Evolutionary conservation across 768 basidiomycete genomes (phyloP), one percentile per base, ranked within the genome.

Genomic region (Dioszegia crocea): DNA sequence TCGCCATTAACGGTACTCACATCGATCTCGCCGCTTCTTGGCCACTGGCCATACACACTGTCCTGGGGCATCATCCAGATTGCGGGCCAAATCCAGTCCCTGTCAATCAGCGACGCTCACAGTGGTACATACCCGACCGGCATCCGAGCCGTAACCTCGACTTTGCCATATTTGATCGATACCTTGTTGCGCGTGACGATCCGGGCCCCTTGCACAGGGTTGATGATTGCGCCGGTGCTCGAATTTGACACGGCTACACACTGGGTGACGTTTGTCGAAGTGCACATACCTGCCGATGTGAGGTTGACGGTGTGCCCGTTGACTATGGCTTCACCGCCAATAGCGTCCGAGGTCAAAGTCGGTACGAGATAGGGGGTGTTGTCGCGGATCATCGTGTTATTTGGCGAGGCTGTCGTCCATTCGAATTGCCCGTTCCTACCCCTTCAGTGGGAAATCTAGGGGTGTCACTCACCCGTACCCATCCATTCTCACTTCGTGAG

Each of bases 141-240:
- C 61, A 89, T 81, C 75, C 87, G 88, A 4, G 91, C 91, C 38
- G 80, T 79, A 48, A 93, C 86, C 73, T 92, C 90, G 39, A 94
- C 86, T 49, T 84, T 83, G 12, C 91, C 91, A 69, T 86, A 93
- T 65, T 81, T 82, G 72, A 92, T 85, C 61, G 82, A 85, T 11
- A 86, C 84, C 68, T 84, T 80, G 6, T 90, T 92, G 62, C 81
- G 87, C 45, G 92, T 38, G 36, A 17, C 17, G 36, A 38, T 9
- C 77, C 55, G 90, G 82, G 31, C 90, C 89, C 61, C 84, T 86
- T 79, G 87, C 1, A 91, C 82, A 6, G 91, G 91, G 62, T 87
- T 88, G 78, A 94, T 88, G 67, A 93, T 81, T 8, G 81, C 68
- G 27, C 62, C 41, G 17, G 59, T 57, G n/a, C 66, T 70, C 16